Base-by-base conservation (phyloP, 768 basidiomycete species). In the Hygrocybe punicea region DNA sequence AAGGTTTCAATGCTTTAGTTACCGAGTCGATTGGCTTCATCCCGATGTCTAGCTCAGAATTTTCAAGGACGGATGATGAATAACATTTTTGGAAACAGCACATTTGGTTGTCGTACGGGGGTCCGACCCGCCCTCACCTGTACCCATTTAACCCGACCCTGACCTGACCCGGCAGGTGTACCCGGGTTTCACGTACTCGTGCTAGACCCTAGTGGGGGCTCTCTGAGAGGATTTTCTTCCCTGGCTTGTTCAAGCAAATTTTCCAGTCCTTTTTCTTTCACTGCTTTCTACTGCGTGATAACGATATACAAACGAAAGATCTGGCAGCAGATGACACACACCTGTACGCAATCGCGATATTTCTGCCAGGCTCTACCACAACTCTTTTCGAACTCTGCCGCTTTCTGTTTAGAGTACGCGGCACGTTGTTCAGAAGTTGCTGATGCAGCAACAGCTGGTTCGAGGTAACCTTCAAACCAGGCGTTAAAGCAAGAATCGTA, bases 401-500 rank as follows among this genome's bases (percentile, higher is more conserved):
- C 91, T 72, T 94, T 95, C 58, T 81, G 73, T 63, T 85, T 84
- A 3, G 88, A 84, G 65, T 87, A 86, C 46, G 77, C 81, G 14
- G 78, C 73, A 47, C 84, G 83, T 55, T 80, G 74, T 52, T 79
- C 74, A 11, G 71, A 60, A 6, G 69, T 68, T 6, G 75, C 62
- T 23, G 73, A 63, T 14, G 73, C 72, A 11, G 77, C 71, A 16
- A 87, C 77, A 9, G 84, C 85, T 8, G 93, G 93, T 66, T 93
- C 89, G 21, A 98, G 84, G 70, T 98, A 99, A 10, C 91, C 93
- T 71, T 97, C 94, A 63, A 99, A 94, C 96, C 95, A 98, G 7
- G 89, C 84, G 65, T 97, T 97, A 76, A 98, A 98, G 77, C 95
- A 98, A 0, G 89, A 78, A 71, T 98, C 95, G 69, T 97, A 98